Evolutionary conservation across 805 yeast genomes (phyloP), one percentile per base, ranked within the genome.

Genomic region (Wickerhamiella kazuoi): DNA sequence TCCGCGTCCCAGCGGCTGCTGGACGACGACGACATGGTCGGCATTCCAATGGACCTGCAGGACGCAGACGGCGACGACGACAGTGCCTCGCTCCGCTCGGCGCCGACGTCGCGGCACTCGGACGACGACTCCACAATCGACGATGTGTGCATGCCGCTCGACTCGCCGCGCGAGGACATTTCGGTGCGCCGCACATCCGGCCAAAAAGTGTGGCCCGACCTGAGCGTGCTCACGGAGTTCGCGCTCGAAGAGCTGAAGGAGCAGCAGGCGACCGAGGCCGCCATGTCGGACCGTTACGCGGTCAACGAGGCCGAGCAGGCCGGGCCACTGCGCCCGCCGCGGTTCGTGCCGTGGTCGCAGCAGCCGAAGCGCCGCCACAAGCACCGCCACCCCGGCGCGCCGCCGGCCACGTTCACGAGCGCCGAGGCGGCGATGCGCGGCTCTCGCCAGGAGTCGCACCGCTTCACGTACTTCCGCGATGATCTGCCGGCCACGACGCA

Each of bases 391-490:
- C 6, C 26, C 9, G 26, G 26, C 26, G 33, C 34, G 39, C 39
- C 38, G 35, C n/a, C n/a, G n/a, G 30, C 36, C 30, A 43, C 19
- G 14, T 35, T 38, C 18, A 32, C 36, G n/a, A 43, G 44, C 17
- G 35, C 38, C 24, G 34, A 45, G 30, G 36, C 40, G 37, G 40
- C 48, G 16, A 46, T 41, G 23, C 36, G 23, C 18, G 44, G 38
- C 13, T 51, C 42, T 41, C 54, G 63, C 26, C 64, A 63, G 44
- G 63, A 65, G 35, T 67, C 67, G 14, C 75, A 74, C 54, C 65
- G 97, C 46, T 87, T 81, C 62, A 83, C 97, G 0, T 87, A 87
- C 53, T 87, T 90, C 59, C 68, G 97, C 47, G 94, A 84, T 46
- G 93, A 83, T 51, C 58, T 87, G 47, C 79, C 77, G 14, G 74